Conservation (phyloP, 768 basidiomycete species). For the Baorangia bicolor region DNA sequence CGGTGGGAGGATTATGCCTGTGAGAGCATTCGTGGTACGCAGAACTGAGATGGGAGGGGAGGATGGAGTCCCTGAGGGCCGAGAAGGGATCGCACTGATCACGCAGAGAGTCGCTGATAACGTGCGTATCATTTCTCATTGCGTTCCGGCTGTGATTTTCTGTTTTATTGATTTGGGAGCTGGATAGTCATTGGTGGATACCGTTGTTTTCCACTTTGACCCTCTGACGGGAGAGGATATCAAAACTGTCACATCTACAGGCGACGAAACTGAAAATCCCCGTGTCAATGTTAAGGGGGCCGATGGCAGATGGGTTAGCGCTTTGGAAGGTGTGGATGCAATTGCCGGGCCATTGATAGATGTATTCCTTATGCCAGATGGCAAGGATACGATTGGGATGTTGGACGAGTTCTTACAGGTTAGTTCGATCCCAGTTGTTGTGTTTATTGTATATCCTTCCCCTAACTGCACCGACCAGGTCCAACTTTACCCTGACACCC, state of each 20-base stretch:
- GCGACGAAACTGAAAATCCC: background rate
- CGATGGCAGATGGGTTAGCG: slow-evolving; percentile 26
- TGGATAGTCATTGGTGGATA: slow-evolving; percentile 58
- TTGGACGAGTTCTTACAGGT: slow-evolving; percentile 81
- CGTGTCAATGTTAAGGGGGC: background rate
- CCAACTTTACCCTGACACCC: slow-evolving; percentile 65
- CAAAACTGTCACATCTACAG: slow-evolving; percentile 24
- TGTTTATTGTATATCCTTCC: background rate
- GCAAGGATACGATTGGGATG: slow-evolving; percentile 55
- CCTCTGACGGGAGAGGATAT: slow-evolving; percentile 75
- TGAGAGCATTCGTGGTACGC: slow-evolving; percentile 58
- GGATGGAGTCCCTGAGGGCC: background rate
- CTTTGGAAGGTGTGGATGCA: slow-evolving; percentile 59
- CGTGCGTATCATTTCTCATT: slow-evolving; percentile 38
- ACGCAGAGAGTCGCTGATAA: slow-evolving; percentile 62
- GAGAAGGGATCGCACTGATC: slow-evolving; percentile 59
- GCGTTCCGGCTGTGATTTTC: background rate
- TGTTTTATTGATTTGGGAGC: slow-evolving; percentile 6
- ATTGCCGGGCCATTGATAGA: slow-evolving; percentile 61
- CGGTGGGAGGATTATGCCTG: slow-evolving; percentile 55
- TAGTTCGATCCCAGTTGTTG: slow-evolving; percentile 8
- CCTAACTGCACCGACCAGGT: slow-evolving; percentile 38
- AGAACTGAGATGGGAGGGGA: slow-evolving; percentile 24
- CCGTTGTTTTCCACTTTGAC: slow-evolving; percentile 74
- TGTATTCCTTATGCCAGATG: slow-evolving; percentile 49